Conservation (phyloP, 2,329 filamentous ascomycete genomes). For the Lecanicillium sp. region DNA sequence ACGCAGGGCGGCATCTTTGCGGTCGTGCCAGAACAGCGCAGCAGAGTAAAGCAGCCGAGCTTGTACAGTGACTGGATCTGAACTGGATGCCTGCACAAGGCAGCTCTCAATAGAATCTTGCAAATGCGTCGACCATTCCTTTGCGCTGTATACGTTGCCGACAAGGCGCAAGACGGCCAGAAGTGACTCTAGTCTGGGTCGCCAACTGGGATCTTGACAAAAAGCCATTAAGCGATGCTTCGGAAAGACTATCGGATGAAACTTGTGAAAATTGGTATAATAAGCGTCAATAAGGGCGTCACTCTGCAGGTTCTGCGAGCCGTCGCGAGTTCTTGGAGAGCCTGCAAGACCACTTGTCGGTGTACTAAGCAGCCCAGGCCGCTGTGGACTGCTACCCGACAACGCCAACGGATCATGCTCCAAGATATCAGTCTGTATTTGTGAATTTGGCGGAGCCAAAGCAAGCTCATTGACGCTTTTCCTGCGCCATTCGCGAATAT, state of each 20-base stretch:
- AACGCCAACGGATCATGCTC: too few relatives aligned
- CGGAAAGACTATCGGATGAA: constrained; percentile 22
- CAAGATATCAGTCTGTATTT: too few relatives aligned
- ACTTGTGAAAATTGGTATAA: constrained; percentile 25
- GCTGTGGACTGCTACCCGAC: too few relatives aligned
- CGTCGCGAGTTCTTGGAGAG: too few relatives aligned
- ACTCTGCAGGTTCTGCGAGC: not conserved
- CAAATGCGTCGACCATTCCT: constrained; percentile 7
- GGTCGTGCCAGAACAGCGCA: constrained; percentile 23
- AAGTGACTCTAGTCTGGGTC: constrained; percentile 13
- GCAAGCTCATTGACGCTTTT: too few relatives aligned
- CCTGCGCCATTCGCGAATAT: too few relatives aligned
- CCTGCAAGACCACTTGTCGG: too few relatives aligned
- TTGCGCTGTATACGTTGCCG: constrained; percentile 21
- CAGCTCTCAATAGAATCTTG: constrained; percentile 5
- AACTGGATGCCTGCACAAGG: constrained; percentile 2
- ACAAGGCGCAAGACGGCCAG: constrained; percentile 22
- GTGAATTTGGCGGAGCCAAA: too few relatives aligned
- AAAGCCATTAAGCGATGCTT: constrained; percentile 10
- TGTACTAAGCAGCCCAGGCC: too few relatives aligned
- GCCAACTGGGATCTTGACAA: constrained; percentile 1
- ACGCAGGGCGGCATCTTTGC: constrained; percentile 14
- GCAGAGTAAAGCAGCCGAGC: constrained; percentile 27
- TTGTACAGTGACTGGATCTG: constrained; percentile 24
- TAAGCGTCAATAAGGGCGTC: constrained; percentile 24